Conservation (phyloP, 2,329 filamentous ascomycete species). For the Fusarium lyarnte region DNA sequence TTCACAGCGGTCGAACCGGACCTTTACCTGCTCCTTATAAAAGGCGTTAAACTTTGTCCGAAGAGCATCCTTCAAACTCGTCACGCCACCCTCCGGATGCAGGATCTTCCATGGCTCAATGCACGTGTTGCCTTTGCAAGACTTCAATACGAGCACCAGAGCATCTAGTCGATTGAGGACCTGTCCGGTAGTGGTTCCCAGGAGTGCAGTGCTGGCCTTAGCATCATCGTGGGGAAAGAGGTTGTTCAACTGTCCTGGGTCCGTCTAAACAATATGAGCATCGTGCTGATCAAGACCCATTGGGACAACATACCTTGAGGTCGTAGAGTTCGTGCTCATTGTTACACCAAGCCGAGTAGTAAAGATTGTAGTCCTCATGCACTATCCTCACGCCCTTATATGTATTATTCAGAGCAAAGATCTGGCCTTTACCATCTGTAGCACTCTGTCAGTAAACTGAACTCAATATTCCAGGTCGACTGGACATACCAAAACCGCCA, state of each 20-base stretch:
- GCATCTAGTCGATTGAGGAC: conserved; percentile 64
- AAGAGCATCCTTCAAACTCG: conserved; percentile 62
- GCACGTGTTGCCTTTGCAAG: conserved; percentile 65
- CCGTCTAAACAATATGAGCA: conserved; percentile 50
- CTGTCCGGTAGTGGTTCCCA: conserved; percentile 43
- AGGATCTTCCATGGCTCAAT: conserved; percentile 65
- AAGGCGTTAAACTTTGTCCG: conserved; percentile 59
- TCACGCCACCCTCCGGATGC: conserved; percentile 63
- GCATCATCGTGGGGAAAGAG: conserved; percentile 34
- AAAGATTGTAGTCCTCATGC: conserved; percentile 64
- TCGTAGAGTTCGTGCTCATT: conserved; percentile 75
- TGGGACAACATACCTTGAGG: conserved; percentile 52
- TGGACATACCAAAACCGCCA: conserved; percentile 39
- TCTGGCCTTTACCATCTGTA: conserved; percentile 35
- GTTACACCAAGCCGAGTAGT: conserved; percentile 76
- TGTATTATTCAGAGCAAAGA: conserved; percentile 57
- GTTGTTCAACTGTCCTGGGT: conserved; percentile 63
- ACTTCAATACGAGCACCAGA: conserved; percentile 68
- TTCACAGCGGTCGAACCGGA: conserved; percentile 64
- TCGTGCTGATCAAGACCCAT: background rate
- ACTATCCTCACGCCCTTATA: conserved; percentile 70
- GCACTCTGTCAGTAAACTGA: background rate
- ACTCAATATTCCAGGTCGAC: background rate
- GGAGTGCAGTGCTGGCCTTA: conserved; percentile 18
- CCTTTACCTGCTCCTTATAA: conserved; percentile 58